Evolutionary conservation across 495 filamentous ascomycete genomes (phyloP).

Genomic region (Thermothielavioides terrestris): DNA sequence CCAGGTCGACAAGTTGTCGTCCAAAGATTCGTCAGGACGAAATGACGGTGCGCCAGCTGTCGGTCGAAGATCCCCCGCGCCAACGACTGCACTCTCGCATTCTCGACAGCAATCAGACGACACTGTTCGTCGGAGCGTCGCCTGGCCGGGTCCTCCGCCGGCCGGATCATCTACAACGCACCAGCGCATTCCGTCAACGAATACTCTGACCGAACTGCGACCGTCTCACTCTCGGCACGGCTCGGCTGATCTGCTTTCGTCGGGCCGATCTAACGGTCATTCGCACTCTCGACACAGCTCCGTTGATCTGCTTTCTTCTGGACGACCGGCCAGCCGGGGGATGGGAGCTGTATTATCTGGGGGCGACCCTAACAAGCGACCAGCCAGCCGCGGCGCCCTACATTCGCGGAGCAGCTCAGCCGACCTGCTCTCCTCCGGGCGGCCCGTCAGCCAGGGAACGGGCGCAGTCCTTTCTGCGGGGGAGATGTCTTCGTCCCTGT

Average conservation of each 20-base stretch:
- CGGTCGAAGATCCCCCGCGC: slow-evolving; percentile 36
- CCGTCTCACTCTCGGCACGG: slow-evolving; percentile 26
- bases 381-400: slow-evolving; percentile 13
- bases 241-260: slow-evolving; percentile 22
- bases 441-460: slow-evolving; percentile 27
- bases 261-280: slow-evolving; percentile 11
- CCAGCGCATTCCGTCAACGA: slow-evolving; percentile 51
- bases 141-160: slow-evolving; percentile 70
- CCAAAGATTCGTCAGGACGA: slow-evolving; percentile 13
- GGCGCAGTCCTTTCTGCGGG: slow-evolving; percentile 26
- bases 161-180: slow-evolving; percentile 37
- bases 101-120: slow-evolving; percentile 39
- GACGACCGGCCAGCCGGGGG: neutral
- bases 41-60: slow-evolving; percentile 31
- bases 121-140: slow-evolving; percentile 49
- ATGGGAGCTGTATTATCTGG: neutral
- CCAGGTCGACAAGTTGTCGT: slow-evolving; percentile 8
- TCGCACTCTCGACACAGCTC: slow-evolving; percentile 38
- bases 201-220: slow-evolving; percentile 39
- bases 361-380: slow-evolving; percentile 13
- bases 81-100: slow-evolving; percentile 29
- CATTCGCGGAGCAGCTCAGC: slow-evolving; percentile 41
- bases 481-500: slow-evolving; percentile 60
- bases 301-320: slow-evolving; percentile 21
- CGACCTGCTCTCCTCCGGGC: slow-evolving; percentile 27